These are phyloP conservation scores for Tilletia indica DNA, from an alignment of 1,284 basidiomycete species.

Conservation along the genomic window DNA sequence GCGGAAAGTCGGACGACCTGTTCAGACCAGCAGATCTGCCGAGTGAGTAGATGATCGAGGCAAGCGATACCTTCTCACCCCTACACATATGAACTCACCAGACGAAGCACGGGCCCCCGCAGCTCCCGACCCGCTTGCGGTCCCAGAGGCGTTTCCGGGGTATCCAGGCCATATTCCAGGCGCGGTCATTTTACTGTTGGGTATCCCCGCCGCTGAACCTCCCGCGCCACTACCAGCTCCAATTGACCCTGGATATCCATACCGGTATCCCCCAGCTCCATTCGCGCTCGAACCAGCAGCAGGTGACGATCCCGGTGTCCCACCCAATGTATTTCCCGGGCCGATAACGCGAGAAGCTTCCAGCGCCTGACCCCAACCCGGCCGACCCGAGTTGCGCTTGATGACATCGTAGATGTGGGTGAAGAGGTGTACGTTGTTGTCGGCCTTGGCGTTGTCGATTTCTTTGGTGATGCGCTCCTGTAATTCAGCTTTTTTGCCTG, in stretches of 20 bases:
- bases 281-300: neutral
- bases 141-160: neutral
- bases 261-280: neutral
- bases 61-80: neutral
- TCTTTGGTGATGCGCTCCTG: slow-evolving; percentile 2
- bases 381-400: slow-evolving; percentile 17
- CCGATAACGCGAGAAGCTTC: neutral
- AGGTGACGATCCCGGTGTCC: neutral
- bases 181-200: neutral
- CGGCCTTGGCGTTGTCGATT: neutral
- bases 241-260: no score
- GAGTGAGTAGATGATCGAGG: neutral
- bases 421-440: slow-evolving; percentile 2
- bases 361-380: neutral
- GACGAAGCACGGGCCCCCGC: neutral
- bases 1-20: slow-evolving; percentile 26
- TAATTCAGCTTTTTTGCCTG: slow-evolving; percentile 4
- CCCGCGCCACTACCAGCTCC: no score
- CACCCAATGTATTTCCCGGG: slow-evolving; percentile 2
- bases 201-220: neutral
- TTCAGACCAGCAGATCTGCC: neutral
- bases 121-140: no score
- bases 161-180: neutral
- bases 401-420: neutral
- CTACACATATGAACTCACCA: neutral